These are phyloP conservation scores for Claviceps sp. DNA, from an alignment of 2,329 filamentous ascomycete species.

Conservation along the genomic window DNA sequence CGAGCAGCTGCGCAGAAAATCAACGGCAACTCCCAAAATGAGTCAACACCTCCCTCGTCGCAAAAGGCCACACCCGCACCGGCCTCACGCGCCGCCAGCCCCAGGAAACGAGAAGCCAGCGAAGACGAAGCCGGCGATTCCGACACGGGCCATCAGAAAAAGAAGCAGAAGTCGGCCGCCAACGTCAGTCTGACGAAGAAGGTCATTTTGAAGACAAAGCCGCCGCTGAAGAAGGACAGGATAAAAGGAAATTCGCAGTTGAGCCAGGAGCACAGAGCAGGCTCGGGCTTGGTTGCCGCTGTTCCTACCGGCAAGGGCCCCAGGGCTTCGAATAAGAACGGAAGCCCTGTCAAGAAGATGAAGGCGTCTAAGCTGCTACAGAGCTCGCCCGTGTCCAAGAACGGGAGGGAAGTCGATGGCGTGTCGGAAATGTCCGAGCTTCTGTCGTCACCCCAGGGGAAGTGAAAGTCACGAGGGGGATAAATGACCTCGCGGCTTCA, in stretches of 20 bases:
- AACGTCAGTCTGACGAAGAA: conserved; percentile 32
- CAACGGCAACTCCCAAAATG: conserved; percentile 40
- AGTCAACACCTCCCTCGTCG: conserved; percentile 46
- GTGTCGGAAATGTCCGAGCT: conserved; percentile 45
- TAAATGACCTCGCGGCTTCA: no score
- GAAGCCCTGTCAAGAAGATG: conserved; percentile 29
- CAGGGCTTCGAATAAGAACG: conserved; percentile 22
- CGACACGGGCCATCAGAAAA: conserved; percentile 41
- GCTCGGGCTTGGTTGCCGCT: conserved; percentile 13
- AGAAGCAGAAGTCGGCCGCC: conserved; percentile 36
- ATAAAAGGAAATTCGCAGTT: conserved; percentile 36
- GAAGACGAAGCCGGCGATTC: conserved; percentile 39
- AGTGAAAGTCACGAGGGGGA: conserved; percentile 1
- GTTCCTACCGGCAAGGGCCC: conserved; percentile 11
- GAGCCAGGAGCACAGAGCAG: conserved; percentile 33
- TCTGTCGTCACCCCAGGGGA: conserved; percentile 37
- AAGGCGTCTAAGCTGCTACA: conserved; percentile 33
- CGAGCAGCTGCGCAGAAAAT: conserved; percentile 50
- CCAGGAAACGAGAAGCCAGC: conserved; percentile 43
- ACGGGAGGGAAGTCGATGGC: conserved; percentile 33
- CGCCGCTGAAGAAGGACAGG: conserved; percentile 39
- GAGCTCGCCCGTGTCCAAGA: conserved; percentile 36
- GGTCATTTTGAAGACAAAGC: conserved; percentile 41
- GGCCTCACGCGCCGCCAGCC: conserved; percentile 38
- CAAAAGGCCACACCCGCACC: conserved; percentile 48